These are phyloP conservation scores for Fusarium sororula DNA, from an alignment of 2,329 filamentous ascomycete genomes.

Conservation along the genomic window DNA sequence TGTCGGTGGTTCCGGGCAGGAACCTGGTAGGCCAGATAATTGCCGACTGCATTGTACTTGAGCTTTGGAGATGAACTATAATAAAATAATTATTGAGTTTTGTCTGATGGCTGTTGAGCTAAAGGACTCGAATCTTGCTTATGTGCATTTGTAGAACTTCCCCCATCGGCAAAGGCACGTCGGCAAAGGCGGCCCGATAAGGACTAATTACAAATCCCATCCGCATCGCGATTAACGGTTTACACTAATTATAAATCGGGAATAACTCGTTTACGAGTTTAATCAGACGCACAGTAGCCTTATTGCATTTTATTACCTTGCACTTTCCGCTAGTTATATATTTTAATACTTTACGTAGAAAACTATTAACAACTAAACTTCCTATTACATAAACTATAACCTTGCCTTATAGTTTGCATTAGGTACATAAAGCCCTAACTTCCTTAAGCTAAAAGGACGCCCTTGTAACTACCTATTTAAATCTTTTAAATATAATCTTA, in stretches of 20 bases:
- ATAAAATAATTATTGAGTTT: neutral
- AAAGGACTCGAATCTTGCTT: too few species aligned
- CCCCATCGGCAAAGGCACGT: neutral
- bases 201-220: neutral
- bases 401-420: fast-evolving
- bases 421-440: neutral
- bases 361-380: too few species aligned
- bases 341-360: neutral
- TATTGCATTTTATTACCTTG: fast-evolving
- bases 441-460: fast-evolving
- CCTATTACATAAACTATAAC: too few species aligned
- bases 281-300: neutral
- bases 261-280: neutral
- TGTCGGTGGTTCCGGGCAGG: neutral
- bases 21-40: neutral
- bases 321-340: neutral
- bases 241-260: too few species aligned
- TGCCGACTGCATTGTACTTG: neutral
- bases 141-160: neutral
- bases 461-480: too few species aligned
- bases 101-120: neutral
- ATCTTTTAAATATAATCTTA: too few species aligned
- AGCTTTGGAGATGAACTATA: fast-evolving
- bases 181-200: neutral
- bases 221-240: neutral